These are phyloP conservation scores for Bimuria novae-zelandiae DNA, from an alignment of 2,329 filamentous ascomycete species.

Conservation along the genomic window DNA sequence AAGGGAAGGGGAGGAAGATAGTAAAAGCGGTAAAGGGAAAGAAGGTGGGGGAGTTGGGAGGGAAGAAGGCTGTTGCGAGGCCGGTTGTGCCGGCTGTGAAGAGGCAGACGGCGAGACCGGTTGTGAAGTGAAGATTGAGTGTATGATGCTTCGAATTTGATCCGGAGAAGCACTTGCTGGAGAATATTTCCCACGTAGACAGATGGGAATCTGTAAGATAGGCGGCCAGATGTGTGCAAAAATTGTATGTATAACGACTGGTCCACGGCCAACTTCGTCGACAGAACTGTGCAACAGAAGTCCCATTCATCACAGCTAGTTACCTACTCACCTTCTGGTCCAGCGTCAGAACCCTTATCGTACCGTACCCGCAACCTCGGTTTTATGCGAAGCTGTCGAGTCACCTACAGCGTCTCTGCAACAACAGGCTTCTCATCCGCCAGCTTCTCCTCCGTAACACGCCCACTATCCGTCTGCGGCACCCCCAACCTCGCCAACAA, in stretches of 20 bases:
- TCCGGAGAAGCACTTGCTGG: not conserved
- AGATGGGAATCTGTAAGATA: no score
- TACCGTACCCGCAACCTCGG: no score
- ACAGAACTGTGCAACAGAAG: no score
- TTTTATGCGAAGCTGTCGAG: no score
- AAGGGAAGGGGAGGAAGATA: not conserved
- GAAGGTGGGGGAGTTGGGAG: not conserved
- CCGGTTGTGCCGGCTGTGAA: constrained; percentile 20
- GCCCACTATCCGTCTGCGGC: constrained; percentile 11
- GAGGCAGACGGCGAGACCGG: constrained; percentile 30
- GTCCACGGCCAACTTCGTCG: no score
- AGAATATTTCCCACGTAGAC: not conserved
- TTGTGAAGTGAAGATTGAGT: constrained; percentile 11
- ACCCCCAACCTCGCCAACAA: constrained; percentile 26
- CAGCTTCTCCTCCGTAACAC: constrained; percentile 1
- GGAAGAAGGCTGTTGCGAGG: constrained; percentile 4
- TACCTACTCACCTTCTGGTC: no score
- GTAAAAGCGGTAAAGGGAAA: not conserved
- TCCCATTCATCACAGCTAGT: no score
- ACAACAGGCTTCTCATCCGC: constrained; percentile 25
- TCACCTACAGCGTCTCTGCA: constrained; percentile 9
- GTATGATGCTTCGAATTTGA: no score
- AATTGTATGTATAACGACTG: no score
- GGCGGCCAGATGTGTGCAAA: no score
- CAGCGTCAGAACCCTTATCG: no score